Conservation (phyloP, 2,329 filamentous ascomycete species). For the Cladosporium cucumerinum region DNA sequence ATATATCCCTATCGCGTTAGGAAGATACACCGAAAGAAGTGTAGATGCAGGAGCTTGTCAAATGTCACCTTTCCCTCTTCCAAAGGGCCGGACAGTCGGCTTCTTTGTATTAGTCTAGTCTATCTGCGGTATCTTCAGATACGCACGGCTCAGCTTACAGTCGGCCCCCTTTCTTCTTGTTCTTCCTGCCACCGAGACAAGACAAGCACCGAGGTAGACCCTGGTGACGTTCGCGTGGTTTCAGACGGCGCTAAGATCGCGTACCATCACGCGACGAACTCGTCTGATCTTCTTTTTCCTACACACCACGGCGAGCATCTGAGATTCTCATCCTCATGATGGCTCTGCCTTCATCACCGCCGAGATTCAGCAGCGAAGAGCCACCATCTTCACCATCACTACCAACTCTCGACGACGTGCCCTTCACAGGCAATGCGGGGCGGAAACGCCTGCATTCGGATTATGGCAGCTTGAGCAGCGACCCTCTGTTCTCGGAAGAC, state of each 20-base stretch:
- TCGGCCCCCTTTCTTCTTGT: background rate
- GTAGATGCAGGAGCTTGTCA: too few relatives aligned
- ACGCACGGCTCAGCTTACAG: background rate
- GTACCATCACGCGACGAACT: background rate
- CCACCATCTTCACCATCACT: constrained; percentile 23
- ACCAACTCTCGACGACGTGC: constrained; percentile 18
- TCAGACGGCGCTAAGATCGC: background rate
- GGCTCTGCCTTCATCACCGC: constrained; percentile 34
- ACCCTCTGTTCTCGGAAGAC: constrained; percentile 72
- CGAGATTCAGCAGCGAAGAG: constrained; percentile 24
- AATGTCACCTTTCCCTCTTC: too few relatives aligned
- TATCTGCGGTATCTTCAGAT: background rate
- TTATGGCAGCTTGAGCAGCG: constrained; percentile 55
- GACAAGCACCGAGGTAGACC: background rate
- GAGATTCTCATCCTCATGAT: constrained; percentile 22
- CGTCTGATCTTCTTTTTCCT: constrained; percentile 11
- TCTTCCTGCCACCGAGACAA: background rate
- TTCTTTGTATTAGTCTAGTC: too few relatives aligned
- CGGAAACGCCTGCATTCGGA: constrained; percentile 34
- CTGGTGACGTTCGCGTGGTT: background rate
- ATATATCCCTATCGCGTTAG: too few relatives aligned
- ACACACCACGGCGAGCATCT: constrained; percentile 24
- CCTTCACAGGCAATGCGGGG: constrained; percentile 13
- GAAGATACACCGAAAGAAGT: too few relatives aligned
- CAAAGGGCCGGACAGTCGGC: too few relatives aligned